These are phyloP conservation scores for Vanrija humicola DNA, from an alignment of 1,284 basidiomycete species.

Conservation along the genomic window DNA sequence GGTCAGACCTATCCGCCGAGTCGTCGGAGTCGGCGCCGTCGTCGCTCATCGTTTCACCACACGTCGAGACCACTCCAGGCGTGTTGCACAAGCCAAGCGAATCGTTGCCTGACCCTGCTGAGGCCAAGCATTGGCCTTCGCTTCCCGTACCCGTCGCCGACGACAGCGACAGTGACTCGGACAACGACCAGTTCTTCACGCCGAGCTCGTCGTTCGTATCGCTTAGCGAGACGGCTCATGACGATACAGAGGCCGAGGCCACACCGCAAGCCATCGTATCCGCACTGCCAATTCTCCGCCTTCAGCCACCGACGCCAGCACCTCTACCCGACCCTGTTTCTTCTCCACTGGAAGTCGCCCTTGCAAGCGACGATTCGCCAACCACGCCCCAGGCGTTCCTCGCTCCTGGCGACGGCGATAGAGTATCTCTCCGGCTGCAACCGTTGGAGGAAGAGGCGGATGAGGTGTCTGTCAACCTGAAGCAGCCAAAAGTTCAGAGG, in stretches of 20 bases:
- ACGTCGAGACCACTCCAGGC: neutral
- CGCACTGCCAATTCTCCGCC: conserved; percentile 4
- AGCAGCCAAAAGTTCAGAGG: too few species aligned
- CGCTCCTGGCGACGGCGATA: too few species aligned
- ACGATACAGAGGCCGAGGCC: neutral
- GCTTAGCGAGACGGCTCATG: neutral
- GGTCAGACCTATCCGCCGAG: too few species aligned
- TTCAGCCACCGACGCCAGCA: conserved; percentile 38
- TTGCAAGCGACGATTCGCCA: too few species aligned
- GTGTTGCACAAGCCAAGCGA: too few species aligned
- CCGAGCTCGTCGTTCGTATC: too few species aligned
- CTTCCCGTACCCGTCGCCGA: neutral
- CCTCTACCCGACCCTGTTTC: conserved; percentile 22
- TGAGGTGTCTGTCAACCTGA: neutral
- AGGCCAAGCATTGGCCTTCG: neutral
- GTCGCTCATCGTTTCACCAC: neutral
- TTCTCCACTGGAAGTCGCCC: conserved; percentile 22
- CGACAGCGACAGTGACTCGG: neutral
- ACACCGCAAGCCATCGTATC: neutral
- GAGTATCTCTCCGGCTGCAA: too few species aligned
- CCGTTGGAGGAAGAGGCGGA: neutral
- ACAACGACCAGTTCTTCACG: too few species aligned
- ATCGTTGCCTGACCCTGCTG: neutral
- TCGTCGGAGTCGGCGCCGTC: too few species aligned
- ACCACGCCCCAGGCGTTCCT: conserved; percentile 5